Evolutionary conservation across 2,329 filamentous ascomycete species (phyloP), one percentile per base, ranked within the genome.

Genomic region (Gaeumannomyces tritici): DNA sequence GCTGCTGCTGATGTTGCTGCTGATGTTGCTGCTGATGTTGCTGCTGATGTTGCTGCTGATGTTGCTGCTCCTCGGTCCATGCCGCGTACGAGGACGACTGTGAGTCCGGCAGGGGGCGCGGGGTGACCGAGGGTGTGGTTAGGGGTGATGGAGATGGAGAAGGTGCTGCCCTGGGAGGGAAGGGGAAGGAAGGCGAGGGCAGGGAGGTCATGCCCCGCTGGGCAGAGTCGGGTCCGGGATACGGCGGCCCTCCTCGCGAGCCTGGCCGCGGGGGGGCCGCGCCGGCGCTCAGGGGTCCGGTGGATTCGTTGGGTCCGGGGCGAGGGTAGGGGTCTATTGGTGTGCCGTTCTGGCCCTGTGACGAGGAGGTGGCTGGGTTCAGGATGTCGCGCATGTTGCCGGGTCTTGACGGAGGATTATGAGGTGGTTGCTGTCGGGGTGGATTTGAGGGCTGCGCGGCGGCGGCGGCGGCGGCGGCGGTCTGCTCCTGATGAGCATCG

Each of bases 381-480:
- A 47, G 18, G 54, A 54, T 55, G 31, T 29, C 24, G 28, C 29
- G 29, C 13, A 57, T 26, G 24, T 35, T 47, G 11, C n/a, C 51
- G 65, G 65, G 33, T 67, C 63, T 58, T 71, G 70, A 27, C 69
- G 70, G n/a, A 15, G 61, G 54, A 27, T 63, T 66, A 26, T 21
- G 64, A 13, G 24, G 63, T 9, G 64, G 69, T 9, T 63, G 66
- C 47, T 5, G 51, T 51, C 1, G 26, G 26, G 21, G 47, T 18
- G 26, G 2, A n/a, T n/a, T 29, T 29, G 29, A 29, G 12, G 29
- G 27, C 29, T 15, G 56, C 56, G 33, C 29, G 28, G 56, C 56
- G 33, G 56, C n/a, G 24, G n/a, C n/a, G n/a, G n/a, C n/a, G n/a
- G n/a, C 26, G 13, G 21, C 6, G 56, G 27, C 27, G 11, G 21